Conservation (phyloP, 2,329 filamentous ascomycete species). For the Aspergillus novoparasiticus region DNA sequence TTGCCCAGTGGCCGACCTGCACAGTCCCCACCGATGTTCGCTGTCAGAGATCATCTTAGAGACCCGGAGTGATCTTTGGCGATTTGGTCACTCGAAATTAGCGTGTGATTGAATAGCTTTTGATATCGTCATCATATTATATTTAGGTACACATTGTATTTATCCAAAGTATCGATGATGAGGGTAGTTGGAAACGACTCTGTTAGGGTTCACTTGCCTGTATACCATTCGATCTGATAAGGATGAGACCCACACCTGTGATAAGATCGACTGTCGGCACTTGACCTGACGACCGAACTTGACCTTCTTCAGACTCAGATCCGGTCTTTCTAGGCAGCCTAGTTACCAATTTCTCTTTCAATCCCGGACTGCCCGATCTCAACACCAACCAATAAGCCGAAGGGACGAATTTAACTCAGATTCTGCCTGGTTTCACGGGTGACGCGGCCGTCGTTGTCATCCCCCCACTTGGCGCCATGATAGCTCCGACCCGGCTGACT, state of each 20-base stretch:
- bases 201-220: too few relatives aligned
- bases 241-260: neutral
- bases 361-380: neutral
- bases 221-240: too few relatives aligned
- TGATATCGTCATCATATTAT: too few relatives aligned
- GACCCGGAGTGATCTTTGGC: too few relatives aligned
- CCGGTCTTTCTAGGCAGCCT: neutral
- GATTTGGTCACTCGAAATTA: too few relatives aligned
- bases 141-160: too few relatives aligned
- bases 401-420: neutral
- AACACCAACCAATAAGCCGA: neutral
- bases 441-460: conserved; percentile 5
- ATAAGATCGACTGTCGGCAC: neutral
- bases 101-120: too few relatives aligned
- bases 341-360: neutral
- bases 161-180: too few relatives aligned
- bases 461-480: neutral
- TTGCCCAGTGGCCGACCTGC: too few relatives aligned
- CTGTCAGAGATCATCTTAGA: too few relatives aligned
- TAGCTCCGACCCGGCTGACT: neutral
- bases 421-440: neutral
- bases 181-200: too few relatives aligned
- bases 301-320: neutral
- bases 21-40: too few relatives aligned
- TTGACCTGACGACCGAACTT: neutral